These are phyloP conservation scores for Fusarium oligoseptatum DNA, from an alignment of 2,329 filamentous ascomycete genomes.

Conservation along the genomic window DNA sequence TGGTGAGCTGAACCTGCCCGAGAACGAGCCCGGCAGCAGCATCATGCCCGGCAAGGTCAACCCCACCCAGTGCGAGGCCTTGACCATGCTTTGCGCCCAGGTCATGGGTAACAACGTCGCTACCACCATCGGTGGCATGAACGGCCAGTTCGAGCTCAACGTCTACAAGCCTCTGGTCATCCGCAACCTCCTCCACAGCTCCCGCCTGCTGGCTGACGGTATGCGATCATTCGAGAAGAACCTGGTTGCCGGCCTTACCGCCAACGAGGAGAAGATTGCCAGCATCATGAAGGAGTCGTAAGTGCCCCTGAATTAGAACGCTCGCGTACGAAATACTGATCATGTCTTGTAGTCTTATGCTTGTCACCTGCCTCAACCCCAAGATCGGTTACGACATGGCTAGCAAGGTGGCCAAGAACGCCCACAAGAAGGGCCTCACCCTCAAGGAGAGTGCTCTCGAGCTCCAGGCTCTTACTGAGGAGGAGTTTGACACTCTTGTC, in stretches of 20 bases:
- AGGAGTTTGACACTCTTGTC: slow-evolving; percentile 91
- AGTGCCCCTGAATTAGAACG: slow-evolving; percentile 50
- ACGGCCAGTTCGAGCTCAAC: slow-evolving; percentile 98
- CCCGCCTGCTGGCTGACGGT: slow-evolving; percentile 87
- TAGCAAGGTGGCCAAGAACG: slow-evolving; percentile 97
- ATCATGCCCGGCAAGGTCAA: slow-evolving; percentile 99
- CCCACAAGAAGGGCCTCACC: slow-evolving; percentile 96
- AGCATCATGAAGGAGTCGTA: slow-evolving; percentile 95
- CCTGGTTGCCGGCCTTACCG: slow-evolving; percentile 86
- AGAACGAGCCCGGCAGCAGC: slow-evolving; percentile 97
- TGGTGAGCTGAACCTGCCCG: slow-evolving; percentile 91
- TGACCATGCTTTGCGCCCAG: slow-evolving; percentile 98
- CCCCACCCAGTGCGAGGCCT: slow-evolving; percentile 96
- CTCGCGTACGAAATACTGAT: slow-evolving; percentile 21
- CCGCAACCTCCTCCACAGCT: slow-evolving; percentile 93
- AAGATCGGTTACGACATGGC: slow-evolving; percentile 99
- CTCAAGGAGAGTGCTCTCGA: slow-evolving; percentile 95
- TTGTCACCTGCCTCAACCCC: slow-evolving; percentile 97
- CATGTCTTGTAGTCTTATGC: slow-evolving; percentile 79
- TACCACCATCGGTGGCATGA: slow-evolving; percentile 93
- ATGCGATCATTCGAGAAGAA: slow-evolving; percentile 98
- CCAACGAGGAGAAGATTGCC: slow-evolving; percentile 92
- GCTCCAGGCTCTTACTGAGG: slow-evolving; percentile 87
- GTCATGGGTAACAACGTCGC: slow-evolving; percentile 98
- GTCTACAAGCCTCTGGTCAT: slow-evolving; percentile 99